Base-by-base conservation (phyloP, 2,329 filamentous ascomycete species). In the Xylariaceae sp. region DNA sequence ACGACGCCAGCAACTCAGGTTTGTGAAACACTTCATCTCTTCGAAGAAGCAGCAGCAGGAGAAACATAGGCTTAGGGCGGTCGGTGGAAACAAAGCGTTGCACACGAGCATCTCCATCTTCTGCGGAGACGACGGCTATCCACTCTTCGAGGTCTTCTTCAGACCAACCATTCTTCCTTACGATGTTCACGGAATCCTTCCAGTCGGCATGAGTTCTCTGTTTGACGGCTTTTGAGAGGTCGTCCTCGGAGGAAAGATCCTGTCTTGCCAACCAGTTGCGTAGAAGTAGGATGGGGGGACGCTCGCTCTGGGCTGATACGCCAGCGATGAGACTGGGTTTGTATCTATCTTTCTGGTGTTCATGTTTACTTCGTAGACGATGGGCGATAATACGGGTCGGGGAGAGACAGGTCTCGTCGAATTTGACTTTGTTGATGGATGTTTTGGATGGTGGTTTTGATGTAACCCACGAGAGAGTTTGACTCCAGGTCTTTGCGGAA, bases 111-210 rank as follows among this genome's bases (percentile, higher is more conserved):
- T 72, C 70, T 6, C 62, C 61, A 37, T 63, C 53, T 6, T 60
- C 47, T 0, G 58, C 65, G 0, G 57, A 61, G 16, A 74, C 38
- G 20, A 74, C 68, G 68, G 67, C 71, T 33, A 66, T 44, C 70
- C 70, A 73, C 32, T 66, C 64, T 11, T 63, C 60, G 22, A 72
- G 39, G 32, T 71, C 62, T 2, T 55, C 55, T 44, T 57, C 57
- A 2, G 55, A 53, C 48, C 66, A 59, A 5, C 67, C 69, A 38
- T 61, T 66, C 33, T 44, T 46, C 2, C 55, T 55, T 8, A 71
- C 43, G 17, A 52, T 54, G 22, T 59, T 54, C 6, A 71, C 48
- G 11, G 59, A 55, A 27, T 59, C 49, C 8, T 52, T 54, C 67
- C 67, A 70, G 3, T 59, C 44, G 10, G 27, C 43, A 2, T 53